Evolutionary conservation across 176 grass and related monocot species (phyloP).

Genomic region (Rhynchospora tenuis): DNA sequence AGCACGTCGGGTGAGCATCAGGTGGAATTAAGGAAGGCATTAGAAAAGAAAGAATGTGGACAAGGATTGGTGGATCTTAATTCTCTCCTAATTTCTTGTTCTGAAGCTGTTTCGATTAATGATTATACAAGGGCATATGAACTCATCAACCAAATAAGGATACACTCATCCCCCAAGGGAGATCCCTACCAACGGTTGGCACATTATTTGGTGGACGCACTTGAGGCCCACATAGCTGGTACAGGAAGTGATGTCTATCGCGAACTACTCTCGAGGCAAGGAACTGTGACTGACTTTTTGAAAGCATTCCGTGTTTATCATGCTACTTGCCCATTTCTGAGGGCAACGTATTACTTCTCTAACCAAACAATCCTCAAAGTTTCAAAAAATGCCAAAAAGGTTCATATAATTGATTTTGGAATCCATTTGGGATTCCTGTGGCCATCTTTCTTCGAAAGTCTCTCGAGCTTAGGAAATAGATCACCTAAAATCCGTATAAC

Average conservation of each 20-base stretch:
- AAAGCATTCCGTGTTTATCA: too few species aligned
- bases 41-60: neutral
- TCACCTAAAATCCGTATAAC: constrained; percentile 34
- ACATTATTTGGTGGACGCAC: neutral
- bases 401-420: constrained; percentile 41
- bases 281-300: neutral
- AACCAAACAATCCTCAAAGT: too few species aligned
- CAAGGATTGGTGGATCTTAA: neutral
- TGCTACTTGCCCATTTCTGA: too few species aligned
- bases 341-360: too few species aligned
- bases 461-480: neutral
- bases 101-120: neutral
- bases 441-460: constrained; percentile 29
- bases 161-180: neutral
- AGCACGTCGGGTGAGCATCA: neutral
- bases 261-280: neutral
- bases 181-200: neutral
- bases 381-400: too few species aligned
- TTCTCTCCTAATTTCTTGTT: neutral
- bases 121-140: neutral
- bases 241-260: neutral
- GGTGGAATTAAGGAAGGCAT: too few species aligned
- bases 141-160: neutral
- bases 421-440: constrained; percentile 41
- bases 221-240: neutral